Conservation (phyloP, 1,284 basidiomycete species). For the Pseudozyma sp. region DNA sequence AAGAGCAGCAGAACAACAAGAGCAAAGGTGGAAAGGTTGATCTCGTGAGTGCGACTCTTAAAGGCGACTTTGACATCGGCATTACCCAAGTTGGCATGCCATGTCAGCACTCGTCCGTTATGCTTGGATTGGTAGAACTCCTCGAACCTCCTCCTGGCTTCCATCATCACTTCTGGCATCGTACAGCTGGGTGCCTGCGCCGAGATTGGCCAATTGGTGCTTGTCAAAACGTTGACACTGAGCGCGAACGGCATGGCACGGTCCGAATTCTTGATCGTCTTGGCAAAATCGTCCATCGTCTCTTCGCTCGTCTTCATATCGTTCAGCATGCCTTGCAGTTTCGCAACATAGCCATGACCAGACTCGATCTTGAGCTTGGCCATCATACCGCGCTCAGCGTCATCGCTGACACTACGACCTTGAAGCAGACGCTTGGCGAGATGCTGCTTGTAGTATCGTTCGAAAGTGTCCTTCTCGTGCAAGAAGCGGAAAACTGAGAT, state of each 20-base stretch:
- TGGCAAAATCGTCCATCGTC: constrained; percentile 80
- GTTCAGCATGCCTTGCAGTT: constrained; percentile 98
- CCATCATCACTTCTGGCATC: constrained; percentile 52
- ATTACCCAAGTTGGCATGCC: constrained; percentile 92
- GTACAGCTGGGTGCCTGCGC: constrained; percentile 52
- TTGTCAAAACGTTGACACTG: constrained; percentile 70
- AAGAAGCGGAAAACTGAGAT: constrained; percentile 95
- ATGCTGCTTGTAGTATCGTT: constrained; percentile 96
- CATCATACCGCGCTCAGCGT: constrained; percentile 97
- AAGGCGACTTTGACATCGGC: constrained; percentile 89
- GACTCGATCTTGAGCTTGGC: constrained; percentile 97
- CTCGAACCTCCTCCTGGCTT: constrained; percentile 78
- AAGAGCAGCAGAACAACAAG: constrained; percentile 90
- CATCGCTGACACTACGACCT: constrained; percentile 90
- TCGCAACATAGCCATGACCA: constrained; percentile 96
- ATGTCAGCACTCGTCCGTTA: constrained; percentile 88
- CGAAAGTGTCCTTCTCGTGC: constrained; percentile 96
- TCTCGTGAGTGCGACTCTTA: constrained; percentile 82
- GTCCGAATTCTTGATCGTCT: constrained; percentile 72
- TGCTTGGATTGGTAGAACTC: constrained; percentile 90
- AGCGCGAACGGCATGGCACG: constrained; percentile 82
- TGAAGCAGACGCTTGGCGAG: constrained; percentile 90
- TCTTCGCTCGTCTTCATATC: constrained; percentile 94
- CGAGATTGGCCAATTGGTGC: constrained; percentile 66
- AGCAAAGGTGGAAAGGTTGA: constrained; percentile 92